A percentile compares a stretch with the other conserved stretches of the same genome.
Conservation (phyloP, 352 stramenopile species). For the Phytophthora megakarya region DNA sequence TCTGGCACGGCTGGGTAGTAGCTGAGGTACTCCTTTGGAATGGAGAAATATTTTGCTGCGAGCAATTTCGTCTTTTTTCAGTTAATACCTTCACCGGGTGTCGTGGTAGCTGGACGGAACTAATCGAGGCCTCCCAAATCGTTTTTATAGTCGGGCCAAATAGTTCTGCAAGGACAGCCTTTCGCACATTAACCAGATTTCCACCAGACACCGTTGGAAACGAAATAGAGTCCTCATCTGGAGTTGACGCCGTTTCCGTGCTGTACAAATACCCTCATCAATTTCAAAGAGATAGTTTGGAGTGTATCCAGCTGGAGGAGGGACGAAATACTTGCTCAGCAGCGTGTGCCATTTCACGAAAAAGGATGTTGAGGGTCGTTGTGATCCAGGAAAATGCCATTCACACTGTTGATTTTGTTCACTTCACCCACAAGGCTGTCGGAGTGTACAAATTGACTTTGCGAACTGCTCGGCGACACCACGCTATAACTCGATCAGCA, state of each 20-base stretch:
- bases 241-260: no score
- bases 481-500: not conserved
- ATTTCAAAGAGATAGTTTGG: not conserved
- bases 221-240: no score
- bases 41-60: constrained; percentile 9
- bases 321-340: not conserved
- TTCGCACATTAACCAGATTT: not conserved
- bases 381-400: not conserved
- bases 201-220: not conserved
- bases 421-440: not conserved
- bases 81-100: not conserved
- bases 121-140: constrained; percentile 11
- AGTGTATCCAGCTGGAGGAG: not conserved
- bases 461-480: not conserved
- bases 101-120: not conserved
- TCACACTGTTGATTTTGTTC: not conserved
- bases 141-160: not conserved
- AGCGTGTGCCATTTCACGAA: not conserved
- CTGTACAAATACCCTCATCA: not conserved
- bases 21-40: not conserved
- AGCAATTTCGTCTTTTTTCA: no score
- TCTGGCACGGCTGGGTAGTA: constrained; percentile 1
- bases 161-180: not conserved
- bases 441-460: not conserved
- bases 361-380: not conserved